Evolutionary conservation across 2,329 filamentous ascomycete species (phyloP).

Genomic region (Colletotrichum graminicola): DNA sequence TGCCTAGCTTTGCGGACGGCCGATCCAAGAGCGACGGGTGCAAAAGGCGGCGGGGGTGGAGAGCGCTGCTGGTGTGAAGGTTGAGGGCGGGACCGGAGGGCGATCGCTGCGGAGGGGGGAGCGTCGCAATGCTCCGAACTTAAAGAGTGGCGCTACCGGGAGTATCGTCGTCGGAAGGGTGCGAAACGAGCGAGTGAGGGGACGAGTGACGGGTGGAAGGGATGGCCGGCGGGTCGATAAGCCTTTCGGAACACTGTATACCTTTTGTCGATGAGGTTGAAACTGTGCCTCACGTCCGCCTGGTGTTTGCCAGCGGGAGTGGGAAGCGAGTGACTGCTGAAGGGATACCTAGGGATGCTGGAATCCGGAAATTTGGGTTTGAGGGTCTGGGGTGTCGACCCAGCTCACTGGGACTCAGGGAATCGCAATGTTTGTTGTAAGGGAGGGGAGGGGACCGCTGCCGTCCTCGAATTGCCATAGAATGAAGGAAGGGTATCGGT

Average conservation of each 20-base stretch:
- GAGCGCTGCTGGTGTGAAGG: not conserved
- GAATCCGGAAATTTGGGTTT: constrained; percentile 14
- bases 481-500: not conserved
- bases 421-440: not conserved
- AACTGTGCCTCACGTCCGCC: constrained; percentile 9
- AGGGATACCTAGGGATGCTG: not conserved
- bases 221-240: not conserved
- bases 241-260: not conserved
- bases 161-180: constrained; percentile 24
- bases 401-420: constrained; percentile 6
- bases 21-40: constrained; percentile 2
- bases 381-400: constrained; percentile 7
- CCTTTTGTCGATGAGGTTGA: not conserved
- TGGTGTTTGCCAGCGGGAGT: not conserved
- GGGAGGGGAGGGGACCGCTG: not conserved
- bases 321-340: constrained; percentile 15
- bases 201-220: constrained; percentile 8
- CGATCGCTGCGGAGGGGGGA: constrained; percentile 19
- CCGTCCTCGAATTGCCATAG: not conserved
- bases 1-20: not conserved
- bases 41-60: constrained; percentile 10
- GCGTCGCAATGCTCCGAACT: constrained; percentile 37
- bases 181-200: not conserved
- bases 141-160: constrained; percentile 33
- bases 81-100: constrained; percentile 6